Percentiles rank a stretch among this genome's conserved stretches.
Evolutionary conservation across 495 filamentous ascomycete species (phyloP).

Genomic region (Rusavskia elegans): DNA sequence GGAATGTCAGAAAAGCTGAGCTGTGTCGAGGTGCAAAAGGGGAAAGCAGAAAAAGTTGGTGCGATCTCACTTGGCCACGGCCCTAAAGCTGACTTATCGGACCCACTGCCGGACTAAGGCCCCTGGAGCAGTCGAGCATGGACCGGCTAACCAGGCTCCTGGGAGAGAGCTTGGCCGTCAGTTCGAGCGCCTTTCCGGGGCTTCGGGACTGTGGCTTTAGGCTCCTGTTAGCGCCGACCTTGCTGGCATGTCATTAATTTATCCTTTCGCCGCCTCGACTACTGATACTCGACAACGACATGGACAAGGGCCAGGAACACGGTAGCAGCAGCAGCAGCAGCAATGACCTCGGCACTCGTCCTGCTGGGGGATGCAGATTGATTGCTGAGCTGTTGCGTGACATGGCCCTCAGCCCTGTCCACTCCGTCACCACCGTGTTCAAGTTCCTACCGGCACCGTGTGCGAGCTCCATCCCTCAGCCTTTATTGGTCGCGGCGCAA

Average conservation of each 20-base stretch:
- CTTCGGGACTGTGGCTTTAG: neutral
- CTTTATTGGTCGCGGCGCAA: neutral
- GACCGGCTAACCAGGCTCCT: too few relatives aligned
- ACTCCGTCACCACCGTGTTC: too few relatives aligned
- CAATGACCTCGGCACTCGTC: too few relatives aligned
- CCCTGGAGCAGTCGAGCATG: too few relatives aligned
- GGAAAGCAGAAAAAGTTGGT: neutral
- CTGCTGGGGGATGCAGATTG: neutral
- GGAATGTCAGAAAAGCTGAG: neutral
- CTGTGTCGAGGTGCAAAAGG: neutral
- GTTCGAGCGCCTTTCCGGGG: neutral
- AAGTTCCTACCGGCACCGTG: neutral
- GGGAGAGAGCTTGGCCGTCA: too few relatives aligned
- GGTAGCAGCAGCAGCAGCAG: too few relatives aligned
- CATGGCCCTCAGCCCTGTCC: neutral
- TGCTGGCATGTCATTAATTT: neutral
- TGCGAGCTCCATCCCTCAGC: neutral
- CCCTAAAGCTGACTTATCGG: neutral
- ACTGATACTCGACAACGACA: too few relatives aligned
- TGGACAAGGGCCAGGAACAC: too few relatives aligned
- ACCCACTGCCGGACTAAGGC: neutral
- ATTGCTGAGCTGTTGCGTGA: neutral
- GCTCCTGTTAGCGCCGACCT: neutral
- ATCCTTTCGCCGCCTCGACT: too few relatives aligned
- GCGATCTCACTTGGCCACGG: neutral